Base-by-base conservation (phyloP, 2,329 filamentous ascomycete genomes). In the Xylariaceae sp. region DNA sequence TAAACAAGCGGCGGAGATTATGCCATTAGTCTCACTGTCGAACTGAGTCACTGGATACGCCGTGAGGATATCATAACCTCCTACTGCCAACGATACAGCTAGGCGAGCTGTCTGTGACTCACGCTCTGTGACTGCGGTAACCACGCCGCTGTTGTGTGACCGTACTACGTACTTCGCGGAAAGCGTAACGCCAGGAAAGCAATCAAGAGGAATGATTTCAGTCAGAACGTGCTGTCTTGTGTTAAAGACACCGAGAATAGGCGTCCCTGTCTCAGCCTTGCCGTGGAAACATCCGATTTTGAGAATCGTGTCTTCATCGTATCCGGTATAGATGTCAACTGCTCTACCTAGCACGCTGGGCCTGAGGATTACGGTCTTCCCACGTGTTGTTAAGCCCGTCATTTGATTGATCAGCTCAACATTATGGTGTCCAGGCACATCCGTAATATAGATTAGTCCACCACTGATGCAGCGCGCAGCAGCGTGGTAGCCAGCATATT, bases 391-490 rank as follows among this genome's bases (percentile, higher is more conserved):
- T 9, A 80, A 76, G 0, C 88, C 92, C 0, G 89, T 92, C 81
- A 97, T 92, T 69, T 95, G 87, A 23, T 79, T 73, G 55, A 99
- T 88, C 13, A 99, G 72, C 5, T 80, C 73, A 24, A 92, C 66
- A 65, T 96, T 81, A 70, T 97, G 91, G 55, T 90, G 75, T 0
- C 91, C 92, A 0, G 93, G 93, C 0, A 85, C 82, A 71, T 99
- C 94, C 0, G 93, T 97, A 69, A 99, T 92, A 65, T 95, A 97
- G 33, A 99, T 88, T 0, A 93, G 94, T 0, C 94, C 94, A 7
- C 94, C 94, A 41, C 88, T 92, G 8, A 99, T 79, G 70, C 91
- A 96, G 40, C 94, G 83, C 2, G 92, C 92, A 1, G 94, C 93
- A 4, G 91, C 94, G 64, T 99, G 94, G 68, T 94, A 96, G 0